A percentile compares a stretch with the other conserved stretches of the same genome.
phyloP scores from a whole-genome alignment of 2,329 filamentous ascomycete species.

The Rhynchosporium secalis region DNA sequence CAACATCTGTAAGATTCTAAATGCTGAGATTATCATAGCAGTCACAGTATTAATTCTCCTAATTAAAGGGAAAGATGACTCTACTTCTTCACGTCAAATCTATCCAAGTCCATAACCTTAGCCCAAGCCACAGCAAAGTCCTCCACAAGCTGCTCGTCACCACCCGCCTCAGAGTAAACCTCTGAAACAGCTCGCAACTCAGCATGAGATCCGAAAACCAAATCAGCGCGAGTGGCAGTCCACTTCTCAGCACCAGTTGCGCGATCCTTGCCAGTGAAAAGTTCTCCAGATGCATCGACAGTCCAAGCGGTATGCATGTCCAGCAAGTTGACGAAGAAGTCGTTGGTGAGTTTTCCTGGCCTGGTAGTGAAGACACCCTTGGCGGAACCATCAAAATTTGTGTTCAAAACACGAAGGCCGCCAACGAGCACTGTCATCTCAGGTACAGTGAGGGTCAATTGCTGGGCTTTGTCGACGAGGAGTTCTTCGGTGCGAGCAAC shows the following conservation, averaged over 20 bases:
- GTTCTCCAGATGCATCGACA: constrained; percentile 44
- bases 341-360: constrained; percentile 57
- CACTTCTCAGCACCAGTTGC: constrained; percentile 57
- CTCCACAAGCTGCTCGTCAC: constrained; percentile 52
- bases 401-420: constrained; percentile 55
- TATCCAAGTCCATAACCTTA: constrained; percentile 61
- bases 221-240: constrained; percentile 55
- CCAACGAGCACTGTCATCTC: constrained; percentile 57
- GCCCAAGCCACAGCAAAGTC: constrained; percentile 59
- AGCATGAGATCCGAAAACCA: constrained; percentile 58
- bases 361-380: constrained; percentile 55
- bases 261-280: constrained; percentile 55
- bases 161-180: constrained; percentile 53
- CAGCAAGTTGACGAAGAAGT: constrained; percentile 62
- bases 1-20: too few species aligned
- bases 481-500: constrained; percentile 55
- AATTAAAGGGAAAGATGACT: neutral
- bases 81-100: constrained; percentile 48
- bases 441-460: constrained; percentile 55
- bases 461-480: constrained; percentile 57
- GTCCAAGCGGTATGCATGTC: constrained; percentile 57
- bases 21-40: too few species aligned
- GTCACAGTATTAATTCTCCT: too few species aligned
- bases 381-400: constrained; percentile 56
- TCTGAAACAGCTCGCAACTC: constrained; percentile 59